Percentiles rank a stretch among this genome's conserved stretches.
phyloP scores from a whole-genome alignment of 306 rosid species.

The Echinosophora koreensis region DNA sequence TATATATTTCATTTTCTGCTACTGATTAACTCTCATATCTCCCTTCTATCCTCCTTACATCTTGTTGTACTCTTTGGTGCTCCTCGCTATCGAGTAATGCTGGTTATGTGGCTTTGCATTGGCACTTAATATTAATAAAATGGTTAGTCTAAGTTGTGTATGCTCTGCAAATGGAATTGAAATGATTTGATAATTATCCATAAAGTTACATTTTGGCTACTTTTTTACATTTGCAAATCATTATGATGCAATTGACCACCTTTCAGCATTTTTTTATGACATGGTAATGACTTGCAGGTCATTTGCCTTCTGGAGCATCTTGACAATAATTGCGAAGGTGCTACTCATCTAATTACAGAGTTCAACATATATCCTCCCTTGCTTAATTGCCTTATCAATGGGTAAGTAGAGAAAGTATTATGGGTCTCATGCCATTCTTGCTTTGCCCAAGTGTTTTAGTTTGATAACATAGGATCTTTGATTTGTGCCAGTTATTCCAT shows the following conservation, averaged over 20 bases:
- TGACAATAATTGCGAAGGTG: conserved; percentile 50
- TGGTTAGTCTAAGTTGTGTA: conserved; percentile 8
- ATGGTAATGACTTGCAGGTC: conserved; percentile 61
- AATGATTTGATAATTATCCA: conserved; percentile 5
- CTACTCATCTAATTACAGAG: conserved; percentile 63
- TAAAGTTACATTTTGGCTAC: not conserved
- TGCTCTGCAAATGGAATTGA: conserved; percentile 29
- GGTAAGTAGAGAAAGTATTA: conserved; percentile 61
- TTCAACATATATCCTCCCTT: conserved; percentile 73
- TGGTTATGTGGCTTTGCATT: conserved; percentile 12
- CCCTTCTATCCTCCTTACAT: conserved; percentile 2
- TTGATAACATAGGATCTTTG: conserved; percentile 9
- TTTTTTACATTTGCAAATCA: conserved; percentile 17
- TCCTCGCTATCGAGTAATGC: conserved; percentile 29
- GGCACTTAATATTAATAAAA: conserved; percentile 22
- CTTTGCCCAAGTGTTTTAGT: conserved; percentile 32
- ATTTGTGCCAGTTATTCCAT: not conserved
- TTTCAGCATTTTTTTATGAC: conserved; percentile 32
- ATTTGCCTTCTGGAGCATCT: conserved; percentile 67
- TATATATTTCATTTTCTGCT: not conserved
- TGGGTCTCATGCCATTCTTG: conserved; percentile 34
- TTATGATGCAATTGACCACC: not conserved
- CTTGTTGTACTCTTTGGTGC: not conserved
- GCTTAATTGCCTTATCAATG: conserved; percentile 83
- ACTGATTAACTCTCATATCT: not conserved